phyloP scores from a whole-genome alignment of 441 rosid species.

The Isatis lusitanica region DNA sequence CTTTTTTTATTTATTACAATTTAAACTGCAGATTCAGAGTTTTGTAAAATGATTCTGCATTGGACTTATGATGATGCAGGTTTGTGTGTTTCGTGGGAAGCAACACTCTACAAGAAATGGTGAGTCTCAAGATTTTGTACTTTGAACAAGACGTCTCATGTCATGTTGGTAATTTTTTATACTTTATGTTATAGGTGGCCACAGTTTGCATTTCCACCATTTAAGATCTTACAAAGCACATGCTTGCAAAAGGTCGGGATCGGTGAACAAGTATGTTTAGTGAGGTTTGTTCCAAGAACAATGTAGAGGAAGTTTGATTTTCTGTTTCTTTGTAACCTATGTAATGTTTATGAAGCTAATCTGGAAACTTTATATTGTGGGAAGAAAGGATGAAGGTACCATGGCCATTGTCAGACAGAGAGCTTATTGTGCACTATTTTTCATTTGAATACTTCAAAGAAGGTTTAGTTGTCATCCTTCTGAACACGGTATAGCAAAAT shows the following conservation, averaged over 20 bases:
- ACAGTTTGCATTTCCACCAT: conserved; percentile 34
- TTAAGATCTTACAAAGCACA: conserved; percentile 29
- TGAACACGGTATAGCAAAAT: conserved; percentile 63
- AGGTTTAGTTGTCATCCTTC: conserved; percentile 59
- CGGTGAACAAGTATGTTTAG: conserved; percentile 34
- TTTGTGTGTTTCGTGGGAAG: conserved; percentile 70
- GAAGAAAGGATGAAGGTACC: conserved; percentile 94
- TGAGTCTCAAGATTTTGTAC: conserved; percentile 6
- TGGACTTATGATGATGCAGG: conserved; percentile 53
- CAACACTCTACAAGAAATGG: conserved; percentile 36
- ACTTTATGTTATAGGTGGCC: conserved; percentile 32
- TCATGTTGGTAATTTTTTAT: background rate
- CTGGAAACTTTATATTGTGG: conserved; percentile 39
- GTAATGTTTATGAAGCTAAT: conserved; percentile 30
- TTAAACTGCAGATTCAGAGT: background rate
- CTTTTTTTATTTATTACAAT: background rate
- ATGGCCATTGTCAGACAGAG: conserved; percentile 89
- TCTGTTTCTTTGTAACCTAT: background rate
- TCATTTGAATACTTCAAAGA: conserved; percentile 74
- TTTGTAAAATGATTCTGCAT: background rate
- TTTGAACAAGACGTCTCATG: background rate
- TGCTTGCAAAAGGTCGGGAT: conserved; percentile 27
- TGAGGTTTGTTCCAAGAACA: conserved; percentile 7
- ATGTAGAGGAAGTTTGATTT: background rate
- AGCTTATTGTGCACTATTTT: conserved; percentile 70